Evolutionary conservation across 2,329 filamentous ascomycete genomes (phyloP), one percentile per base, ranked within the genome.

Genomic region (Rhynchosporium agropyri): DNA sequence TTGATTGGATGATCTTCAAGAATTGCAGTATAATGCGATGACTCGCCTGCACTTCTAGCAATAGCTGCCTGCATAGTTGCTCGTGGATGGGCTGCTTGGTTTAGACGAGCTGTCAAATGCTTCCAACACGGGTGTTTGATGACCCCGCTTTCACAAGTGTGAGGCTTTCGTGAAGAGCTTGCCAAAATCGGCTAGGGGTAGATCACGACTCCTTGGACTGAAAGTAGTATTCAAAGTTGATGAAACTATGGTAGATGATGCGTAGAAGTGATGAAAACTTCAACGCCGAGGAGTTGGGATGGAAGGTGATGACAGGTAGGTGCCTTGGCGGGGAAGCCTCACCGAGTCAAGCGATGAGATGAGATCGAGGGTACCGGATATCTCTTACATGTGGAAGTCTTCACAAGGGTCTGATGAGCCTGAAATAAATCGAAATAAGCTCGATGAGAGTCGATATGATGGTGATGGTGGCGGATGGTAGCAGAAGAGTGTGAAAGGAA

Each of bases 301-400:
- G 68, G 61, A 60, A 58, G 55, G 64, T 53, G 61, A 63, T 67
- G 61, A 66, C 51, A 64, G 55, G 61, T 66, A 63, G 57, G 53
- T 68, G 68, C 61, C 66, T 72, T 70, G 65, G 64, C 68, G 62
- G 69, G 63, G 50, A 42, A 56, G 46, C 54, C 57, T 63, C 61
- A 60, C 58, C 59, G 57, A 64, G 65, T 60, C 67, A 68, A 70
- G 64, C 68, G 66, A 68, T 69, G 67, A 67, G 60, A 65, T 60
- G 57, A 63, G 55, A 70, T 71, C 69, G 70, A 74, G 72, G 72
- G 72, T 74, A 74, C 71, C 69, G 58, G 62, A 62, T 69, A 61
- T 70, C 42, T 50, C 53, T 63, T 67, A 72, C 65, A 61, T 70
- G 69, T 63, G 63, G 63, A 71, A 69, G 66, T 67, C 63, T 53